Base-by-base conservation (phyloP, 208 protist genomes). In the Leishmania turanica region DNA sequence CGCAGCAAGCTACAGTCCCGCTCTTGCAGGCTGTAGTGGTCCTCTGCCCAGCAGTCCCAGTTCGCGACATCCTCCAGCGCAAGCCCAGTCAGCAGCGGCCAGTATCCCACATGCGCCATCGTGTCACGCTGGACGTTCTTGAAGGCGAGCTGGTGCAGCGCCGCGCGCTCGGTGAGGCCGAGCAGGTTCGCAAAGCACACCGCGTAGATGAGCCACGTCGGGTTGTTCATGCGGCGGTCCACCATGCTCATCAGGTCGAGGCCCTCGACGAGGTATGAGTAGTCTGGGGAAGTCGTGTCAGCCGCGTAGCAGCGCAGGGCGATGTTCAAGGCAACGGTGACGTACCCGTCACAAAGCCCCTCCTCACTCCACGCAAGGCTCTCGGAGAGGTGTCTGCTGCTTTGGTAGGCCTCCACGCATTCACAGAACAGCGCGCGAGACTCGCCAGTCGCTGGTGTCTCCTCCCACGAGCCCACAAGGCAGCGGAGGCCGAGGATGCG, bases 21-120 rank as follows among this genome's bases (percentile, higher is more conserved):
- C 68, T 87, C 84, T 34, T 93, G 78, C 24, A 79, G 84, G 58
- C 70, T 78, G 82, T 93, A 96, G 84, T 94, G 88, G 64, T 88
- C 80, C 82, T 84, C 82, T 21, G 91, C 90, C 68, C 68, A 75
- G 68, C 77, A 56, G 62, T 94, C 90, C 91, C 92, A 97, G 51
- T 78, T 69, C 60, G 75, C 83, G 9, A 94, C 47, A 68, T 95
- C 93, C 15, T 88, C 86, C 64, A 96, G 51, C 17, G 90, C 91
- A n/a, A 91, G 77, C 8, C 89, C 91, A 8, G 62, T 60, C 24
- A 93, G 71, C 77, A 97, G 78, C 34, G 95, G 89, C 92, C 91
- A 95, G 86, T 95, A 97, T 19, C 95, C 92, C 64, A 96, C 69
- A 79, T 97, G 95, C 15, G 88, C 86, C 95, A 97, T 97, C n/a